Base-by-base conservation (phyloP, 2,329 filamentous ascomycete species). In the Apiospora aurea region DNA sequence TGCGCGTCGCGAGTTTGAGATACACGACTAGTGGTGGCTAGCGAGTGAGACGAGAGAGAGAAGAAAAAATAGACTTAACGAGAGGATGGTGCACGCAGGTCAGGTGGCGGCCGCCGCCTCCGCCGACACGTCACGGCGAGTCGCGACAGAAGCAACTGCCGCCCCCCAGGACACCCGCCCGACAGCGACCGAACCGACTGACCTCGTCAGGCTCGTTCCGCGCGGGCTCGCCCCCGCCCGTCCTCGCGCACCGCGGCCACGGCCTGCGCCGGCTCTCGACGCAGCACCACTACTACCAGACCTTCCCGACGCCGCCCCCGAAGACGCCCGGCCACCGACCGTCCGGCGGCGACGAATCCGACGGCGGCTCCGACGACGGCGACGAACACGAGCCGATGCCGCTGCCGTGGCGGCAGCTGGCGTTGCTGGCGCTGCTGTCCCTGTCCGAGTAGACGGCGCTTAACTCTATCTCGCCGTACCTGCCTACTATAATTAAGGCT, bases 401-500 rank as follows among this genome's bases (percentile, higher is more conserved):
- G 0, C 84, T 99, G 24, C 96, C 96, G 0, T 90, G 90, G 75
- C 90, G 87, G 76, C 96, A 98, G 84, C 91, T 99, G 73, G 88
- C 91, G 6, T 89, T 98, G 16, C 86, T 99, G 46, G 96, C 96
- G 1, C 85, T 98, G 75, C 93, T 99, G 73, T 95, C 95, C 10
- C 87, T 99, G 29, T 93, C 94, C 70, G 96, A 99, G 81, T 96
- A 99, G 85, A 98, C 96, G 0, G 96, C 96, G 0, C 88, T 99
- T 79, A 99, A 99, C 82, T 97, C 95, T 29, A 98, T 99, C 78
- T 93, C 93, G 14, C 96, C 96, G 0, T 99, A 99, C 81, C 89
- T 99, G 1, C 96, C 96, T 0, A 90, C 95, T 77, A 98, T 99
- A 96, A 92, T 95, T 1, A 89, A 90, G 29, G 91, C 90, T 0